Evolutionary conservation across 805 yeast species (phyloP).

Genomic region (Maudiozyma turicensis): DNA sequence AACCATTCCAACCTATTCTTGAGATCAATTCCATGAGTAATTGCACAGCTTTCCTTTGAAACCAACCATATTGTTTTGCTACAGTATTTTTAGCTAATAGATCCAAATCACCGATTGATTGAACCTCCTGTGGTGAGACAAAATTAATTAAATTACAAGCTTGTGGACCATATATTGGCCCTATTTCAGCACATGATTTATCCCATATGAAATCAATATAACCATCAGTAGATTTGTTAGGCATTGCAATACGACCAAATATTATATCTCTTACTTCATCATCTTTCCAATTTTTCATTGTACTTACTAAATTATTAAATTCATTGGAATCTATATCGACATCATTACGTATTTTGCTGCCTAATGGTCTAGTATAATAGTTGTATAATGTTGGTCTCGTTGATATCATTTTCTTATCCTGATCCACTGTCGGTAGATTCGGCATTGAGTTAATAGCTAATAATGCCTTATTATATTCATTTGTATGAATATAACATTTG

Average conservation of each 20-base stretch:
- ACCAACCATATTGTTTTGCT: constrained; percentile 22
- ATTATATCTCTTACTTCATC: constrained; percentile 15
- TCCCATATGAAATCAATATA: constrained; percentile 19
- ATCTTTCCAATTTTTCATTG: constrained; percentile 20
- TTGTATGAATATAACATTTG: constrained; percentile 17
- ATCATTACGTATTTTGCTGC: constrained; percentile 7
- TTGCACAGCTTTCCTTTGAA: constrained; percentile 44
- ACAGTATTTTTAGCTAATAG: constrained; percentile 23
- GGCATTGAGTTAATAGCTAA: constrained; percentile 28
- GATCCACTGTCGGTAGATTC: constrained; percentile 17
- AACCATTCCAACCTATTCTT: constrained; percentile 72
- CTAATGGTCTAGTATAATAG: constrained; percentile 23
- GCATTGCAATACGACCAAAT: constrained; percentile 27
- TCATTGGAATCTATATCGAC: constrained; percentile 13
- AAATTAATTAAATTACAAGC: constrained; percentile 23
- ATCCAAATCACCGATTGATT: constrained; percentile 18
- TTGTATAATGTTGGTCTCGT: constrained; percentile 8
- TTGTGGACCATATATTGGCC: constrained; percentile 28
- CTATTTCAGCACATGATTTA: constrained; percentile 17
- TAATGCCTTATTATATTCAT: constrained; percentile 19
- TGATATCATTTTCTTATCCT: constrained; percentile 13
- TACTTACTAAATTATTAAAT: constrained; percentile 14
- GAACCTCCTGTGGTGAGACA: constrained; percentile 23
- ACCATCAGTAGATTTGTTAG: constrained; percentile 19
- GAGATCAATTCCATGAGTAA: constrained; percentile 59